Base-by-base conservation (phyloP, 495 filamentous ascomycete genomes). In the Lophiostoma macrostomum region DNA sequence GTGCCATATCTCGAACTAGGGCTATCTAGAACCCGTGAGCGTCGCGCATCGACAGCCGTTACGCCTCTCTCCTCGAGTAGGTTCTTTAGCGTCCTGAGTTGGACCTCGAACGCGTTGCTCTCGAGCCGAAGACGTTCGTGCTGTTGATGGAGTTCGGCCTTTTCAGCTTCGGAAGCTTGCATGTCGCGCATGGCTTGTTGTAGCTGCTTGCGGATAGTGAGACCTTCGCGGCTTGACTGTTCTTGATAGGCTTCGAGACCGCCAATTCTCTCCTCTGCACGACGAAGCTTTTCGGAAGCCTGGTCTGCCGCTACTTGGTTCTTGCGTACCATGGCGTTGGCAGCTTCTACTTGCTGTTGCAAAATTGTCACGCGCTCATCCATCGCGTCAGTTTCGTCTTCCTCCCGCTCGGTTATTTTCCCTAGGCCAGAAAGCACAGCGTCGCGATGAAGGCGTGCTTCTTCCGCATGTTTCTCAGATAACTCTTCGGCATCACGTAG, bases 221-320 rank as follows among this genome's bases (percentile, higher is more conserved):
- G 79, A 28, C 88, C 86, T 69, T 99, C 93, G 28, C 93, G 78
- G 66, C 90, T 96, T 4, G 90, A 83, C 72, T 99, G 93, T 64
- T 96, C 91, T 71, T 99, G 93, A 66, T 96, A 95, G 1, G 88
- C 88, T 70, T 99, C 93, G 4, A 99, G 77, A 2, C 91, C 91
- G 13, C 93, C 94, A 65, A 99, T 96, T 5, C 94, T 80, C 67
- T 95, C 94, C 69, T 97, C 95, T 6, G 93, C 93, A 42, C 87
- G 82, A 8, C 91, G 85, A 28, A 99, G 77, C 67, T 88, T 95
- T 58, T 95, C 90, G 1, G 87, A 82, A 1, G 90, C 90, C 16
- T 77, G 70, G 67, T 99, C 89, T n/a, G 91, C 93, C 43, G 93
- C 90, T 31, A 82, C 75, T 67, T 95, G 90, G 61, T 93, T 95